Evolutionary conservation across 345 rosid species (phyloP).

Genomic region (Eucalyptus cladocalyx): DNA sequence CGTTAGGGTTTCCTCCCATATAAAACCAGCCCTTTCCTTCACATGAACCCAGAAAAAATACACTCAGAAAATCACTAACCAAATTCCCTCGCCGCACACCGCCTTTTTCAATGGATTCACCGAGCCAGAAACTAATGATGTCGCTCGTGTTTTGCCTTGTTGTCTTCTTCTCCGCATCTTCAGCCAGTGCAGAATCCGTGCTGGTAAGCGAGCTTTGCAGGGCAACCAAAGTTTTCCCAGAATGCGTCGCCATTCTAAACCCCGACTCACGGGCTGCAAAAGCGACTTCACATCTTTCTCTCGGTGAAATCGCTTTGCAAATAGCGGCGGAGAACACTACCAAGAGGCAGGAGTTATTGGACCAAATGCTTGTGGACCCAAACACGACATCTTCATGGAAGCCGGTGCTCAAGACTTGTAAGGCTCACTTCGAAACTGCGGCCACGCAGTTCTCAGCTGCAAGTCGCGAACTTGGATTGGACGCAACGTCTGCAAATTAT

Average conservation of each 20-base stretch:
- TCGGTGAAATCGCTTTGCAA: neutral
- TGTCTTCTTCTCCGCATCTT: neutral
- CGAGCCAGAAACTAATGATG: neutral
- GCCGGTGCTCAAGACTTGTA: neutral
- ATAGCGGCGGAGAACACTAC: neutral
- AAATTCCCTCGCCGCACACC: neutral
- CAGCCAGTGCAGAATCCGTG: neutral
- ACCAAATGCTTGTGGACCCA: neutral
- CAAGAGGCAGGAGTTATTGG: neutral
- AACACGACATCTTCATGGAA: neutral
- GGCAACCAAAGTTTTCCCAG: neutral
- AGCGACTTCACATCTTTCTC: neutral
- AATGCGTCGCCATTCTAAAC: neutral
- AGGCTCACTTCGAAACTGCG: neutral
- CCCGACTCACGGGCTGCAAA: neutral
- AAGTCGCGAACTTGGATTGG: neutral
- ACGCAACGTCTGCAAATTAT: neutral
- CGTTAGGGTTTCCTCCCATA: neutral
- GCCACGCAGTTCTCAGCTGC: neutral
- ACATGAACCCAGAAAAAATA: too few species aligned
- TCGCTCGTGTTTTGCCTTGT: neutral
- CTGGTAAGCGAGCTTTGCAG: neutral
- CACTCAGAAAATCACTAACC: neutral
- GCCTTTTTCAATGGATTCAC: neutral
- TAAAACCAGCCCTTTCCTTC: neutral